Base-by-base conservation (phyloP, 1,139 yeast genomes). In the Kodamaea derodonti region DNA sequence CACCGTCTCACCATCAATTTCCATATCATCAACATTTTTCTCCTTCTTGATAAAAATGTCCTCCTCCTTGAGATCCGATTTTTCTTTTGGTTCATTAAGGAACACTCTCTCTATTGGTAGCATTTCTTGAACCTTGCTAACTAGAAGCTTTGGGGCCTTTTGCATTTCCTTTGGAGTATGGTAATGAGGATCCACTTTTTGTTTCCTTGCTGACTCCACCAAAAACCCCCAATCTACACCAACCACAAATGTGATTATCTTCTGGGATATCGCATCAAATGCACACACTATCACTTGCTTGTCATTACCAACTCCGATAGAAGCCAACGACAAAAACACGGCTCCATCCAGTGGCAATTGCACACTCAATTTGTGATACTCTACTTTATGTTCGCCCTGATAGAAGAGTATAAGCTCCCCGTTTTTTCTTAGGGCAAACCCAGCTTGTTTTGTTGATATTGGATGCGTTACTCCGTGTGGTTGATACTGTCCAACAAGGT, bases 401-500 rank as follows among this genome's bases (percentile, higher is more conserved):
- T 74, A 78, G 56, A 77, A 77, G 25, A 80, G 52, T 27, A 74
- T 60, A 24, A 84, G 52, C 33, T 68, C 65, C 1, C 95, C 95
- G 46, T 80, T 76, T 37, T 71, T 68, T 29, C 94, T 67, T 23
- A 86, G 60, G 0, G 78, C 78, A 23, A 84, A 58, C 48, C 88
- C 80, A 1, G 92, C 94, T 45, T 84, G 85, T 45, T 81, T 83
- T 4, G 82, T 71, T 4, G 72, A 58, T 12, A 78, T 60, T 0
- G 95, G 95, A 51, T 85, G 94, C 39, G 78, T 62, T 0, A 81
- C 74, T 1, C 88, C 87, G 37, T 65, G 62, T 0, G 86, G 72
- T 42, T 70, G 75, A 40, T 67, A 66, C 49, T 79, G 88, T 31
- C 67, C 70, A 2, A 80, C 80, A 2, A 75, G 73, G 49, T 81